Evolutionary conservation across 73 alveolate genomes (phyloP).

Genomic region (Paramecium primaurelia): DNA sequence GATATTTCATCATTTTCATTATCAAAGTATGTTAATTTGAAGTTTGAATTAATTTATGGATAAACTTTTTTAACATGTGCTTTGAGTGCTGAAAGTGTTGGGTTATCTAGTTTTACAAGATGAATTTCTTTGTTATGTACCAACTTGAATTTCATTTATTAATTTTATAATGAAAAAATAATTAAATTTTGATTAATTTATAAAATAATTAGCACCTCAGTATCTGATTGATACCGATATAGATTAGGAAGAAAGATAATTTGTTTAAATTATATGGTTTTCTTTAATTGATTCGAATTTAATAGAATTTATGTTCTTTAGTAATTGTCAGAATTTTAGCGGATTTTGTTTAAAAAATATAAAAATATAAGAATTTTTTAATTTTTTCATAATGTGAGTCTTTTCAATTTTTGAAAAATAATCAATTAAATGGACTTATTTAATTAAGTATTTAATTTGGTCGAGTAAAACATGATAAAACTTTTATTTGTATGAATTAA

Average conservation of each 20-base stretch:
- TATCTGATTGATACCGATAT: neutral
- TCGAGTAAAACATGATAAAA: neutral
- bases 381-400: neutral
- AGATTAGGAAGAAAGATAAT: neutral
- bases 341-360: neutral
- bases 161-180: neutral
- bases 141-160: neutral
- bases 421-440: neutral
- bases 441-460: neutral
- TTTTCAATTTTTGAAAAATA: neutral
- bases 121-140: neutral
- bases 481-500: neutral
- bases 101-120: neutral
- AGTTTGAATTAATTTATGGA: neutral
- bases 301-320: neutral
- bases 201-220: neutral
- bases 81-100: neutral
- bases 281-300: neutral
- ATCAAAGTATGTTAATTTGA: neutral
- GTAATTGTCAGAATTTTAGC: neutral
- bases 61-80: neutral
- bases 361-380: no score
- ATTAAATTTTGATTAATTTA: neutral
- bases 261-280: neutral
- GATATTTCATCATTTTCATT: constrained; percentile 43